phyloP scores from a whole-genome alignment of 441 rosid species.

The Pelargonium cotyledonis region DNA sequence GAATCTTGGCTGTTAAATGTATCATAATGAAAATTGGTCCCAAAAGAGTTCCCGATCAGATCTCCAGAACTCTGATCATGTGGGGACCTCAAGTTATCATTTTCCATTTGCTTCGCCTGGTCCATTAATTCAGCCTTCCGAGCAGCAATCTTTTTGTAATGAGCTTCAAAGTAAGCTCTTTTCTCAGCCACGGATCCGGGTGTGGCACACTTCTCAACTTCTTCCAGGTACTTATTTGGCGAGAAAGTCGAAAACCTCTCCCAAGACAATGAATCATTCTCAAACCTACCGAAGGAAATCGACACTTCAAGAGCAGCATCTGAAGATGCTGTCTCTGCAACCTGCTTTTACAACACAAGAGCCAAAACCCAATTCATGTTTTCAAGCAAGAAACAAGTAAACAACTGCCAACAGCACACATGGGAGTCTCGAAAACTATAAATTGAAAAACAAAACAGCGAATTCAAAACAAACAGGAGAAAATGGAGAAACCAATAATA shows the following conservation, averaged over 20 bases:
- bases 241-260: constrained; percentile 94
- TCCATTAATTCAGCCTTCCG: constrained; percentile 69
- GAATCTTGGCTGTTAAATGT: constrained; percentile 21
- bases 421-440: constrained; percentile 13
- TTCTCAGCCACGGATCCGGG: constrained; percentile 96
- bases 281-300: constrained; percentile 90
- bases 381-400: constrained; percentile 24
- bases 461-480: constrained; percentile 11
- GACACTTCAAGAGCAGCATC: constrained; percentile 61
- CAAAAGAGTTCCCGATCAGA: constrained; percentile 19
- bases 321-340: constrained; percentile 39
- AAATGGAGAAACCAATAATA: constrained; percentile 22
- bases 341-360: constrained; percentile 39
- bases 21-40: constrained; percentile 21
- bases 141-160: constrained; percentile 84
- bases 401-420: constrained; percentile 23
- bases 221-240: constrained; percentile 91
- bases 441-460: constrained; percentile 10
- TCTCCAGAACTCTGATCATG: constrained; percentile 30
- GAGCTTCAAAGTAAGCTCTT: constrained; percentile 92
- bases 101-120: constrained; percentile 57
- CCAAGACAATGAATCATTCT: constrained; percentile 93
- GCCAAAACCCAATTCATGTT: constrained; percentile 25
- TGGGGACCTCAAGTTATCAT: constrained; percentile 23
- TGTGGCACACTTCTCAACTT: constrained; percentile 89